Percentiles rank a stretch among this genome's conserved stretches.
Evolutionary conservation across 2,329 filamentous ascomycete genomes (phyloP).

Genomic region (Thielaviopsis euricoi): DNA sequence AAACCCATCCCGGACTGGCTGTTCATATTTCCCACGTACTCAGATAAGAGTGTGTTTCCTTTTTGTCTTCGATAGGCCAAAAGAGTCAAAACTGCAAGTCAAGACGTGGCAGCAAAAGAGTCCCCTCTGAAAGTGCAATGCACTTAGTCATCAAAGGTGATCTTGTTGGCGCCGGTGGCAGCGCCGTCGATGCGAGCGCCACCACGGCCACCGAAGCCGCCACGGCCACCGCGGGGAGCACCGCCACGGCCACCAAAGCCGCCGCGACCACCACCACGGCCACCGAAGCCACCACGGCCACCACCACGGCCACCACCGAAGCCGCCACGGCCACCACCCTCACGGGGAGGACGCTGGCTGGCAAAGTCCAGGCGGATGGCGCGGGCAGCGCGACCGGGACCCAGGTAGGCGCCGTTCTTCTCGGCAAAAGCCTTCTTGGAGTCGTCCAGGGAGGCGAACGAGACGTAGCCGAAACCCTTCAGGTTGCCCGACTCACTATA

Average conservation of each 20-base stretch:
- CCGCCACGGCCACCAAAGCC: constrained; percentile 31
- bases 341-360: constrained; percentile 45
- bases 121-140: neutral
- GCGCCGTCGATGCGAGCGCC: constrained; percentile 18
- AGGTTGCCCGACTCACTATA: constrained; percentile 57
- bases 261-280: constrained; percentile 28
- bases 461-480: constrained; percentile 89
- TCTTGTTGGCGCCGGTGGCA: constrained; percentile 52
- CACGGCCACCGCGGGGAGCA: constrained; percentile 30
- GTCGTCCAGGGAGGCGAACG: constrained; percentile 68
- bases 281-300: constrained; percentile 35
- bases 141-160: constrained; percentile 39
- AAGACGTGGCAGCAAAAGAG: neutral
- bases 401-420: constrained; percentile 49
- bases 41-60: neutral
- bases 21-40: neutral
- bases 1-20: neutral
- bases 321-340: constrained; percentile 32
- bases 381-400: constrained; percentile 52
- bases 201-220: constrained; percentile 24
- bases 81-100: neutral
- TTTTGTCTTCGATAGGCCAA: neutral
- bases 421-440: constrained; percentile 57
- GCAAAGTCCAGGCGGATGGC: constrained; percentile 72
- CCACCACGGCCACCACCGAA: constrained; percentile 32